Evolutionary conservation across 345 rosid genomes (phyloP).

Genomic region (Clarkia xantiana): DNA sequence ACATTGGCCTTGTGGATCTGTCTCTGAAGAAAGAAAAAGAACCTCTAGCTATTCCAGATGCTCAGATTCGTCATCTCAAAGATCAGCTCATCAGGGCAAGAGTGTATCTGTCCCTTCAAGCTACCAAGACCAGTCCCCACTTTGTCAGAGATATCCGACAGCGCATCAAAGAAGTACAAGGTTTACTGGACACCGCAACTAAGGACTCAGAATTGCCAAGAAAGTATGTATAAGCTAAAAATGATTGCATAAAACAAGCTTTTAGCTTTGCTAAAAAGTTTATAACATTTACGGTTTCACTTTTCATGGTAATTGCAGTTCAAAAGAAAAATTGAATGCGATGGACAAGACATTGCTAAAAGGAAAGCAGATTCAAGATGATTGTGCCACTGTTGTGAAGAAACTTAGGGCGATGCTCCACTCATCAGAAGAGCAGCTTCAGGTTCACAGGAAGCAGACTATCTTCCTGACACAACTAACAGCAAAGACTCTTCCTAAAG

Average conservation of each 20-base stretch:
- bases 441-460: constrained; percentile 19
- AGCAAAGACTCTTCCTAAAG: constrained; percentile 75
- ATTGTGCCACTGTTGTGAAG: constrained; percentile 60
- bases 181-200: constrained; percentile 47
- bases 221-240: constrained; percentile 25
- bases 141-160: constrained; percentile 58
- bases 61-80: constrained; percentile 50
- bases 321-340: constrained; percentile 41
- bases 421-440: constrained; percentile 76
- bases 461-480: constrained; percentile 38
- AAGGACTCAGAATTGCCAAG: constrained; percentile 61
- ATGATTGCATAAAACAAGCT: not conserved
- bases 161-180: constrained; percentile 60
- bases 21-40: constrained; percentile 17
- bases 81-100: constrained; percentile 76
- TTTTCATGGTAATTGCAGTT: constrained; percentile 22
- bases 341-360: constrained; percentile 69
- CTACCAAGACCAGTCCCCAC: constrained; percentile 40
- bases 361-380: constrained; percentile 73
- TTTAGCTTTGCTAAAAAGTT: not conserved
- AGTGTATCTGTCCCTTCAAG: constrained; percentile 68
- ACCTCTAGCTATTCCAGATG: constrained; percentile 29
- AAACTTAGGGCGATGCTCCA: constrained; percentile 89
- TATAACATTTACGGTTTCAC: too few species aligned
- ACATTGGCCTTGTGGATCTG: constrained; percentile 9